Conservation (phyloP, 257 asterid genomes). For the Apocynum venetum region DNA sequence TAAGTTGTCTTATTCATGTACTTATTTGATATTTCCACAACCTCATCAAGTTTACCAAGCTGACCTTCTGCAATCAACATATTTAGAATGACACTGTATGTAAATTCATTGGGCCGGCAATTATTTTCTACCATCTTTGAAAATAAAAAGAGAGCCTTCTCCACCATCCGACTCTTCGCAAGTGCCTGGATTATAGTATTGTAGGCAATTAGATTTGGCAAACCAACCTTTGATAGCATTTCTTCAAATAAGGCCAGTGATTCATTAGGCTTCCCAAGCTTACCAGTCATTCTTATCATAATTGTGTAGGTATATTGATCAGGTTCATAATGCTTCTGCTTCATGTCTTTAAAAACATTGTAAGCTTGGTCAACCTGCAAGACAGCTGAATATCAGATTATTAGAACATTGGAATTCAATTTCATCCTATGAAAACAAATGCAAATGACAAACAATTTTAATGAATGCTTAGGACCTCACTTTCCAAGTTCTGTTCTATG, state of each 20-base stretch:
- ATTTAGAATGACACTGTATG: constrained; percentile 66
- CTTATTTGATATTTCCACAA: constrained; percentile 59
- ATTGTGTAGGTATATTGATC: constrained; percentile 87
- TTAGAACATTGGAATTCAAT: constrained; percentile 26
- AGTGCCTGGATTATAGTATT: constrained; percentile 85
- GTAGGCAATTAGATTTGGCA: constrained; percentile 72
- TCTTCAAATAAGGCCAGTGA: constrained; percentile 67
- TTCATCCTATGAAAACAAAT: constrained; percentile 1
- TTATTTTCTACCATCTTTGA: constrained; percentile 79
- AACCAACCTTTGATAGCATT: constrained; percentile 69
- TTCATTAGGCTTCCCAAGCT: constrained; percentile 57
- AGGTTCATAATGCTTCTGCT: constrained; percentile 65
- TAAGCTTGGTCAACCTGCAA: constrained; percentile 77
- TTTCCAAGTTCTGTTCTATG: not conserved
- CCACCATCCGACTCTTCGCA: constrained; percentile 56
- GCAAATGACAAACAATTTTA: not conserved
- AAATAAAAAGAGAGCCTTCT: constrained; percentile 57
- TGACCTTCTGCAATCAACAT: constrained; percentile 65
- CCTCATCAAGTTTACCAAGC: constrained; percentile 83
- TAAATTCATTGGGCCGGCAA: constrained; percentile 89
- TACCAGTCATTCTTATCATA: constrained; percentile 74
- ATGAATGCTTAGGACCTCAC: not conserved
- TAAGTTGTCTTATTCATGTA: constrained; percentile 87
- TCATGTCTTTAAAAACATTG: constrained; percentile 76
- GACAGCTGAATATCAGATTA: constrained; percentile 64